Evolutionary conservation across 108 stramenopile species (phyloP).

Genomic region (Cyclotella atomus): DNA sequence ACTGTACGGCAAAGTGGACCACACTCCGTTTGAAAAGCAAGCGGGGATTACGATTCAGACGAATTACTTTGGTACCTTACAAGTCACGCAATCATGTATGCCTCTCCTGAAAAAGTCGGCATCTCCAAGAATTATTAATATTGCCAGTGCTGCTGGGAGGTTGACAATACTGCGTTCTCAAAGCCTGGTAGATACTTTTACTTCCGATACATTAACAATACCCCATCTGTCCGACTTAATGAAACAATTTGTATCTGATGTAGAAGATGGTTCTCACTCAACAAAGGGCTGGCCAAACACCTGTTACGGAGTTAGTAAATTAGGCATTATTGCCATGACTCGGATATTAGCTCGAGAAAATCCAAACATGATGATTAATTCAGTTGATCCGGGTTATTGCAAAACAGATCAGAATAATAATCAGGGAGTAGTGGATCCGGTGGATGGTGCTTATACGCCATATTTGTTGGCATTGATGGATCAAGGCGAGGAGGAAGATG

Average conservation of each 20-base stretch:
- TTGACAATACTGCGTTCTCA: constrained; percentile 55
- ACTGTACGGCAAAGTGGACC: constrained; percentile 57
- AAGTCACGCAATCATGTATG: constrained; percentile 40
- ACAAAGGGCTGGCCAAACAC: constrained; percentile 80
- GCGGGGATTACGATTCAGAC: constrained; percentile 61
- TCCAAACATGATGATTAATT: constrained; percentile 56
- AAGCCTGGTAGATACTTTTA: constrained; percentile 49
- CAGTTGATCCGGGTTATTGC: constrained; percentile 76
- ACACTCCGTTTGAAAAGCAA: constrained; percentile 62
- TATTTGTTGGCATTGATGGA: constrained; percentile 61
- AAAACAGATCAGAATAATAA: constrained; percentile 80
- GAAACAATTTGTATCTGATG: constrained; percentile 64
- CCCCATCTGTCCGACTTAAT: constrained; percentile 48
- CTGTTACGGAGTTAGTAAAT: constrained; percentile 81
- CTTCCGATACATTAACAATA: constrained; percentile 42
- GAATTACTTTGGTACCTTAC: constrained; percentile 64
- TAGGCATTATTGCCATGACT: constrained; percentile 78
- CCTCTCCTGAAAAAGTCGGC: constrained; percentile 51
- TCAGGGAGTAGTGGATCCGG: constrained; percentile 62
- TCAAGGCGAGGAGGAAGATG: constrained; percentile 13
- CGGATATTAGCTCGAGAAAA: constrained; percentile 56
- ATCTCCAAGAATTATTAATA: constrained; percentile 62
- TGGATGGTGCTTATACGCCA: constrained; percentile 75
- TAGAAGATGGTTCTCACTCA: constrained; percentile 58
- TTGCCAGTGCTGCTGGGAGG: constrained; percentile 67